Evolutionary conservation across 73 alveolate species (phyloP).

Genomic region (Vitrella brassicaformis): DNA sequence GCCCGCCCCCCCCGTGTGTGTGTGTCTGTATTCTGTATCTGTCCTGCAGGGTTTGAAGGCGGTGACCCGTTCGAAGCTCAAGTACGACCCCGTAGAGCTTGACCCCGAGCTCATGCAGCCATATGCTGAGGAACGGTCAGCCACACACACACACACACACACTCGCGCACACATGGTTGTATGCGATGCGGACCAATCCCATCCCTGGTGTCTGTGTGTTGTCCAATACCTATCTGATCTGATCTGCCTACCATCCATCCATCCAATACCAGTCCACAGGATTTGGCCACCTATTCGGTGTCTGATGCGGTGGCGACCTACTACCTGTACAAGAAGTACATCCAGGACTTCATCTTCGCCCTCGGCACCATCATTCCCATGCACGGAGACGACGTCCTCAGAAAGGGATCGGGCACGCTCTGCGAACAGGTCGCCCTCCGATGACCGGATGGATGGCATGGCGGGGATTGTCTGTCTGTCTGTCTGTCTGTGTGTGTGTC

Average conservation of each 20-base stretch:
- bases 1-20: too few relatives aligned
- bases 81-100: conserved; percentile 97
- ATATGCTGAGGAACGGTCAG: conserved; percentile 82
- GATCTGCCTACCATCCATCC: too few relatives aligned
- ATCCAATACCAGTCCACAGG: conserved; percentile 77
- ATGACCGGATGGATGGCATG: neutral
- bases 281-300: conserved; percentile 92
- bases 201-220: too few relatives aligned
- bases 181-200: too few relatives aligned
- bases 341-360: conserved; percentile 98
- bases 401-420: conserved; percentile 97
- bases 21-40: too few relatives aligned
- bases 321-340: conserved; percentile 86
- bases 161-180: too few relatives aligned
- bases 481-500: neutral
- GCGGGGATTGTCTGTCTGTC: neutral
- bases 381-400: conserved; percentile 91
- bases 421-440: conserved; percentile 57
- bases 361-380: conserved; percentile 96
- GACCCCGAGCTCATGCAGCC: conserved; percentile 98
- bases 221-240: too few relatives aligned
- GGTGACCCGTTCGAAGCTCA: conserved; percentile 94
- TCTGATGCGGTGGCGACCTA: conserved; percentile 99
- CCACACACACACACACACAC: too few relatives aligned
- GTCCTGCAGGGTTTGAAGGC: conserved; percentile 90